A percentile compares a stretch with the other conserved stretches of the same genome.
Conservation (phyloP, 108 stramenopile genomes). For the Cyclotella atomus region DNA sequence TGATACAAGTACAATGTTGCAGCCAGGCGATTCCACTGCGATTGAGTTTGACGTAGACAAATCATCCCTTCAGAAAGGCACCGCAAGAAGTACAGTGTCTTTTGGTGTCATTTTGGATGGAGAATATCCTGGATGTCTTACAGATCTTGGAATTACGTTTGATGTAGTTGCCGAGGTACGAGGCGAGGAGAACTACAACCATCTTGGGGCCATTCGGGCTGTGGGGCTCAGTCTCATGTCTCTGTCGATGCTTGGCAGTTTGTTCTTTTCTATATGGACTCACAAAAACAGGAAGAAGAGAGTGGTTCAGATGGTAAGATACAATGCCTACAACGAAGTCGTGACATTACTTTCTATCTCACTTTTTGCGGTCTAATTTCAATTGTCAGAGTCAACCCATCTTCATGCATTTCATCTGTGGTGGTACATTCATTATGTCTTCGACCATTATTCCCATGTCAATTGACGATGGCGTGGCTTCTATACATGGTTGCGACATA, state of each 20-base stretch:
- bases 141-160: constrained; percentile 8
- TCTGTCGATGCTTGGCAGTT: neutral
- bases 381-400: constrained; percentile 49
- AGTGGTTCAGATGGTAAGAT: neutral
- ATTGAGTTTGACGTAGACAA: neutral
- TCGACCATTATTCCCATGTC: constrained; percentile 40
- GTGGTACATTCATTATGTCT: constrained; percentile 65
- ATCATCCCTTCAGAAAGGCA: neutral
- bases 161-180: constrained; percentile 1
- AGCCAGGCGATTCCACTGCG: neutral
- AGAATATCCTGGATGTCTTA: constrained; percentile 13
- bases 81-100: constrained; percentile 9
- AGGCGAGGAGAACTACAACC: constrained; percentile 6
- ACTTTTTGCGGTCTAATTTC: neutral
- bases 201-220: constrained; percentile 1
- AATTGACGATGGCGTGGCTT: constrained; percentile 4
- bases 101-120: constrained; percentile 14
- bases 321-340: neutral
- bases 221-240: constrained; percentile 9
- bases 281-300: neutral
- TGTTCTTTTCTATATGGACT: neutral
- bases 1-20: neutral
- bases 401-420: constrained; percentile 63
- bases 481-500: constrained; percentile 3
- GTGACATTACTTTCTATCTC: neutral